Percentiles rank a stretch among this genome's conserved stretches.
These are phyloP conservation scores for Ogataea chonburiensis DNA, from an alignment of 805 yeast species.

Conservation along the genomic window DNA sequence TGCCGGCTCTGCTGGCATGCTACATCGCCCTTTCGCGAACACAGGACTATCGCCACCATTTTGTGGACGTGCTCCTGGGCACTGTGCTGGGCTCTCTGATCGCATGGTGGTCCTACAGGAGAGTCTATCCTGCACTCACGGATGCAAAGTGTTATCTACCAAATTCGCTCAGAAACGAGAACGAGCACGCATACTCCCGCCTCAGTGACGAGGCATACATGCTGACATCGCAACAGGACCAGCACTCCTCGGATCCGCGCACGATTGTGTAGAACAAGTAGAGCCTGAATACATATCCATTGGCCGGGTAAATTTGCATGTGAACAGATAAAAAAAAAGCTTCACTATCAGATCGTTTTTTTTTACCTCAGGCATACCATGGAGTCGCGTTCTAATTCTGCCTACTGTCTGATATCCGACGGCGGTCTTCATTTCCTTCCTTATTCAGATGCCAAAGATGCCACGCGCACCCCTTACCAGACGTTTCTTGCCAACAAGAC, in stretches of 20 bases:
- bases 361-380: too few relatives aligned
- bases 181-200: conserved; percentile 8
- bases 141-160: conserved; percentile 42
- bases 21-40: conserved; percentile 84
- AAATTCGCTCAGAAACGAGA: conserved; percentile 18
- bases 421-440: conserved; percentile 32
- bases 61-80: conserved; percentile 79
- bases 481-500: conserved; percentile 28
- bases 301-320: conserved; percentile 9
- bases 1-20: conserved; percentile 68
- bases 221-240: conserved; percentile 14
- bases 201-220: conserved; percentile 14
- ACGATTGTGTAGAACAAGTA: conserved; percentile 4
- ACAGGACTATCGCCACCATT: conserved; percentile 92
- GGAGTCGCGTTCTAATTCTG: conserved; percentile 11
- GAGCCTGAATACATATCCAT: too few relatives aligned
- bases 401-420: conserved; percentile 30
- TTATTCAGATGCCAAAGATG: conserved; percentile 13
- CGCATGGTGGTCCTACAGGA: conserved; percentile 57
- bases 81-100: conserved; percentile 58
- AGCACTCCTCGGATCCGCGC: conserved; percentile 1
- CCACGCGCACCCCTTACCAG: conserved; percentile 17
- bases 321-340: conserved; percentile 7
- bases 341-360: too few relatives aligned
- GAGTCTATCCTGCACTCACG: conserved; percentile 47